Base-by-base conservation (phyloP, 2,329 filamentous ascomycete species). In the Blastomyces parvus region DNA sequence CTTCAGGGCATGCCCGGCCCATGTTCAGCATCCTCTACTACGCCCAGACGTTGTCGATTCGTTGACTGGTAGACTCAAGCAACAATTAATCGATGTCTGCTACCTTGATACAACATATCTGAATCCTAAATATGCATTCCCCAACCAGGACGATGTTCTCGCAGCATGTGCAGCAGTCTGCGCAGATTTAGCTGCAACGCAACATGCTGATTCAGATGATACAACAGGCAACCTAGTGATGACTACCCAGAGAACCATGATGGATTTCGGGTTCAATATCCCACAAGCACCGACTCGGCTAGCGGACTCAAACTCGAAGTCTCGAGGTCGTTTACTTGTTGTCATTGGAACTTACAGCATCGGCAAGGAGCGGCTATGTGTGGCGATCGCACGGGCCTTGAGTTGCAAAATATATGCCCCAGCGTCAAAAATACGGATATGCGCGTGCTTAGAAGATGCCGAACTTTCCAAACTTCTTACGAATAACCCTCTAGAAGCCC, bases 21-120 rank as follows among this genome's bases (percentile, higher is more conserved):
- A 99, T 70, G 80, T 97, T 7, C 80, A 84, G 50, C 94, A 99
- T 76, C 88, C 91, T 1, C 81, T 94, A 0, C 80, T 99, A 3
- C 86, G 86, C 67, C 91, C 94, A 0, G 86, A 95, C 30, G 80
- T 87, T 0, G 70, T 87, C 19, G 89, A 96, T 69, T 79, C 82
- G 2, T 78, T 89, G 9, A 87, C 86, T 0, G 89, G 90, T 0
- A 89, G 88, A 73, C 79, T 79, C 0, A 86, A 81, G 64, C 88
- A 94, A 70, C 94, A 97, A 72, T 90, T 88, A 70, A 91, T 99
- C 62, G 93, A 99, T 71, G 86, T 93, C 36, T 97, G 94, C 78
- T 99, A 99, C 73, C 85, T 99, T 9, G 94, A 99, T 73, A 99
- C 94, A 0, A 99, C 94, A 0, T 99, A 99, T 73, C 83, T 99